Evolutionary conservation across 2,329 filamentous ascomycete genomes (phyloP).

Genomic region (Xylariaceae sp.): DNA sequence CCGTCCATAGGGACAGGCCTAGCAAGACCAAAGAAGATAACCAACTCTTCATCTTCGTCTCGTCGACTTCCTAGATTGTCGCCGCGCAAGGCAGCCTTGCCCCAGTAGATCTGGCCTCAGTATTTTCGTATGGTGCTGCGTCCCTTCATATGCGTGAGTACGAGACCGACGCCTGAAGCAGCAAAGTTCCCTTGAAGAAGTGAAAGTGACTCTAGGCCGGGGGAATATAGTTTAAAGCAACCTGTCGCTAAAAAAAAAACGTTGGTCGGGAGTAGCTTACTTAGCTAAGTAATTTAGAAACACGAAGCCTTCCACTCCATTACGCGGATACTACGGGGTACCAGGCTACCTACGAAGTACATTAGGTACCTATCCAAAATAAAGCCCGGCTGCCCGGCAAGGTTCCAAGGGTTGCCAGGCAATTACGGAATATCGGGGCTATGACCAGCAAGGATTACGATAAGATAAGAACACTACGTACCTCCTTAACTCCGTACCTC

Average conservation of each 20-base stretch:
- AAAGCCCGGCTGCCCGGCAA: too few relatives aligned
- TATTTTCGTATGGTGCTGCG: slow-evolving; percentile 6
- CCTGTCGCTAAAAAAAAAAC: not conserved
- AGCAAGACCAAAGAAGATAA: slow-evolving; percentile 52
- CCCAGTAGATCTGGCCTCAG: slow-evolving; percentile 28
- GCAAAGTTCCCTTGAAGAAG: not conserved
- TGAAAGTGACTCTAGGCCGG: not conserved
- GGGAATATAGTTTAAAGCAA: not conserved
- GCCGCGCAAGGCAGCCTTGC: slow-evolving; percentile 36
- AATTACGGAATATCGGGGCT: too few relatives aligned
- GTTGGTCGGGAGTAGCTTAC: not conserved
- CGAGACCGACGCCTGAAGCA: slow-evolving; percentile 5
- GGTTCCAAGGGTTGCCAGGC: too few relatives aligned
- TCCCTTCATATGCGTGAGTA: slow-evolving; percentile 1
- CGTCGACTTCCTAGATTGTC: slow-evolving; percentile 18
- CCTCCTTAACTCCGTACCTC: not conserved
- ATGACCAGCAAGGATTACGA: slow-evolving; percentile 3
- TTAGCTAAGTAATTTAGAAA: not conserved
- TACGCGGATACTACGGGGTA: not conserved
- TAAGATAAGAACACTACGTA: slow-evolving; percentile 17
- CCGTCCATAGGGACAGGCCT: slow-evolving; percentile 57
- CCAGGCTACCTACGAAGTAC: too few relatives aligned
- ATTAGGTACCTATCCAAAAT: too few relatives aligned
- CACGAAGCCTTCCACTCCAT: not conserved
- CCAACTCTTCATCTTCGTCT: slow-evolving; percentile 57